A percentile compares a stretch with the other conserved stretches of the same genome.
These are phyloP conservation scores for Penicillium sp. DNA, from an alignment of 2,329 filamentous ascomycete species.

Conservation along the genomic window DNA sequence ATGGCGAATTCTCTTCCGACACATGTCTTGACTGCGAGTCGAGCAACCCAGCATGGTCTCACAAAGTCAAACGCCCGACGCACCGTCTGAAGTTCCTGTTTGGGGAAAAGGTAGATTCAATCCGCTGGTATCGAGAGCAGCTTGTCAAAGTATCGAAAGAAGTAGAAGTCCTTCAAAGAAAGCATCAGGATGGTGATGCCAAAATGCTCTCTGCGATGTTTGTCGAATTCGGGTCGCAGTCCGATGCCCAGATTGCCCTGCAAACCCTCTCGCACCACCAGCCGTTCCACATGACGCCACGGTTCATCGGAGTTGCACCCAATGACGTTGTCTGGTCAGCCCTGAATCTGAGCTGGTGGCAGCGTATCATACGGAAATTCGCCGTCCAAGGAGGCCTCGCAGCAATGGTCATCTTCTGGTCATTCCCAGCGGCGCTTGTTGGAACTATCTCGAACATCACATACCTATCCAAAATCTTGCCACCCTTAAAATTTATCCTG, in stretches of 20 bases:
- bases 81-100: conserved; percentile 68
- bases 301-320: conserved; percentile 79
- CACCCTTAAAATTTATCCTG: conserved; percentile 73
- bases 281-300: conserved; percentile 83
- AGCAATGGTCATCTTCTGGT: conserved; percentile 84
- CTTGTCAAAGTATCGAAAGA: conserved; percentile 71
- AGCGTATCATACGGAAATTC: conserved; percentile 72
- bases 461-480: conserved; percentile 55
- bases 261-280: conserved; percentile 85
- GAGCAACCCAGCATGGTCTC: conserved; percentile 29
- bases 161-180: conserved; percentile 65
- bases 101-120: conserved; percentile 85
- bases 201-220: conserved; percentile 76
- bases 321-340: conserved; percentile 87
- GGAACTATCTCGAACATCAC: conserved; percentile 85
- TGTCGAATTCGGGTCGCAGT: conserved; percentile 80
- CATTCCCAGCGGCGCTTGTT: conserved; percentile 73
- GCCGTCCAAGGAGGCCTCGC: conserved; percentile 69
- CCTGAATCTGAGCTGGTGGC: conserved; percentile 79
- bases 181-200: conserved; percentile 64
- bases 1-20: conserved; percentile 23
- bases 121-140: conserved; percentile 78
- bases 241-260: conserved; percentile 80
- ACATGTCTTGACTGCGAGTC: conserved; percentile 33
- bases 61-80: conserved; percentile 63